A percentile compares a stretch with the other conserved stretches of the same genome.
phyloP scores from a whole-genome alignment of 2,329 filamentous ascomycete species.

The Penicillium decumbens region DNA sequence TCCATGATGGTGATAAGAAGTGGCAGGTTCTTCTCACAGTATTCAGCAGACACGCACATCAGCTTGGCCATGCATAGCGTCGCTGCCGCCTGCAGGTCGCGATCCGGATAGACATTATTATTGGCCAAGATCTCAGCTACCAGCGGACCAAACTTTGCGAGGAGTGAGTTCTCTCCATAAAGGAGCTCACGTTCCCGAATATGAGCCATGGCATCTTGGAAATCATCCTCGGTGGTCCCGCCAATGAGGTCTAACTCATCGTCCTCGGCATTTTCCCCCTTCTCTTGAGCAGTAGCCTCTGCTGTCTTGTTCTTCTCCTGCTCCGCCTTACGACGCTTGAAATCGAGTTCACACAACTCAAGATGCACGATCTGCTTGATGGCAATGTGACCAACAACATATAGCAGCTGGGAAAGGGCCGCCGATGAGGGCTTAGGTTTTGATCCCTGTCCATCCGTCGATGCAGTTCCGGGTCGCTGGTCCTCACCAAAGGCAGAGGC shows the following conservation, averaged over 20 bases:
- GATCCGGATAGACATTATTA: constrained; percentile 86
- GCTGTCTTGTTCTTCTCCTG: constrained; percentile 47
- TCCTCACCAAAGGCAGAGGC: constrained; percentile 31
- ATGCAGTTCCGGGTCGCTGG: constrained; percentile 33
- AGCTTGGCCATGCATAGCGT: constrained; percentile 94
- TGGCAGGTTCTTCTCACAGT: constrained; percentile 87
- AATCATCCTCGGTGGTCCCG: constrained; percentile 91
- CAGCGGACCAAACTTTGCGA: constrained; percentile 86
- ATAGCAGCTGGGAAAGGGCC: constrained; percentile 81
- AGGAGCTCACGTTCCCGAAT: constrained; percentile 80
- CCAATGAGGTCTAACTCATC: constrained; percentile 96
- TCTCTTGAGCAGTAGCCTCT: constrained; percentile 43
- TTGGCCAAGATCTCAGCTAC: constrained; percentile 92
- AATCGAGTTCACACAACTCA: constrained; percentile 94
- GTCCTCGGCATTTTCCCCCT: constrained; percentile 60
- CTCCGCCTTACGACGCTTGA: constrained; percentile 79
- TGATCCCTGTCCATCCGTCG: constrained; percentile 33
- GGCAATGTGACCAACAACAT: constrained; percentile 91
- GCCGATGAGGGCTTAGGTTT: constrained; percentile 64
- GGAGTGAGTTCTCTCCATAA: constrained; percentile 74
- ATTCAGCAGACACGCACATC: constrained; percentile 96
- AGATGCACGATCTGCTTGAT: constrained; percentile 99
- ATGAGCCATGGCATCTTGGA: constrained; percentile 78
- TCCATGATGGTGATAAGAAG: constrained; percentile 98
- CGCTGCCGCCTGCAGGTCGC: constrained; percentile 84